phyloP scores from a whole-genome alignment of 148 eudicot species.

The Persicaria maculosa region DNA sequence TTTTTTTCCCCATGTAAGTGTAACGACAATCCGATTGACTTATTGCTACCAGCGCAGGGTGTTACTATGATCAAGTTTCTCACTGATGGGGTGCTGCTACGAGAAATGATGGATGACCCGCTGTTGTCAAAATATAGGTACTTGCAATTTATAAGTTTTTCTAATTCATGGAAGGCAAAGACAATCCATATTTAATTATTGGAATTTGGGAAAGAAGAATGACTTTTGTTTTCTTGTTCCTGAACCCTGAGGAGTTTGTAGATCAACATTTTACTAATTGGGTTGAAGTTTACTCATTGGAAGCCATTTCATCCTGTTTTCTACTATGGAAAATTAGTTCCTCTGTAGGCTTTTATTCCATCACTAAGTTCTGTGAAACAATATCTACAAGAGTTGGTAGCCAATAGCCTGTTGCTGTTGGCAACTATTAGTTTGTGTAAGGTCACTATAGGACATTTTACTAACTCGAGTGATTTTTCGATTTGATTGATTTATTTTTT shows the following conservation, averaged over 20 bases:
- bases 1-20: background rate
- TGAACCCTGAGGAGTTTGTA: background rate
- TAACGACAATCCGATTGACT: slow-evolving; percentile 9
- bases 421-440: too few relatives aligned
- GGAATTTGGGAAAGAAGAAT: background rate
- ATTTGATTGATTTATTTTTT: too few relatives aligned
- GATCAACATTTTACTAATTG: background rate
- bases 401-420: too few relatives aligned
- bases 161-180: background rate
- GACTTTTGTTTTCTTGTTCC: background rate
- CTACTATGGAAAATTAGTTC: background rate
- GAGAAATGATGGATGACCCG: slow-evolving; percentile 99
- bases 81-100: slow-evolving; percentile 89
- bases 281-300: background rate
- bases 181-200: background rate
- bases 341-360: background rate
- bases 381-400: too few relatives aligned
- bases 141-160: background rate
- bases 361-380: background rate
- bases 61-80: slow-evolving; percentile 83
- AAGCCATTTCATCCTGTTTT: background rate
- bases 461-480: too few relatives aligned
- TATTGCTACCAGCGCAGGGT: slow-evolving; percentile 59
- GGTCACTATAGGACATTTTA: too few relatives aligned
- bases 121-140: slow-evolving; percentile 86